phyloP scores from a whole-genome alignment of 768 basidiomycete genomes.

The Psilocybe cyanescens region DNA sequence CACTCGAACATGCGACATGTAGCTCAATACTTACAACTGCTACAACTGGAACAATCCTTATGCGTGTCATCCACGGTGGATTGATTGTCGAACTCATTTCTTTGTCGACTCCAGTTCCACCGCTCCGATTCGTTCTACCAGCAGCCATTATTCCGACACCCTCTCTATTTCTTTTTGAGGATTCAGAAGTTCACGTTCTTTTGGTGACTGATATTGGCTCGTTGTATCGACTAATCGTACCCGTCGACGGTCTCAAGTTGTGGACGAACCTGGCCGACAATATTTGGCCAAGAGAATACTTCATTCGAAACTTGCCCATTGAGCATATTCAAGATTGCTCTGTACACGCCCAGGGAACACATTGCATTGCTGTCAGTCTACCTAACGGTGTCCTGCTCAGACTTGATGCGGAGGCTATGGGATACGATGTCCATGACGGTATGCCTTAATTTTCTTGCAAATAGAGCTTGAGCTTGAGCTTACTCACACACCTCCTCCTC shows the following conservation, averaged over 20 bases:
- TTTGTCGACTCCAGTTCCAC: constrained; percentile 63
- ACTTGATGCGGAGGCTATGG: constrained; percentile 65
- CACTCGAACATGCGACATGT: constrained; percentile 75
- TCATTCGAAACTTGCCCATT: constrained; percentile 52
- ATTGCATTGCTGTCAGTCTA: constrained; percentile 66
- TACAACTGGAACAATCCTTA: constrained; percentile 65
- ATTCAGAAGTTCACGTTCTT: constrained; percentile 68
- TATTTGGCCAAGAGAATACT: constrained; percentile 71
- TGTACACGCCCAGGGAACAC: constrained; percentile 69
- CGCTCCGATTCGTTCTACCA: constrained; percentile 81
- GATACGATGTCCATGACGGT: constrained; percentile 63
- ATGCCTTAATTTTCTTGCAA: constrained; percentile 28
- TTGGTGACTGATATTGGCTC: constrained; percentile 70
- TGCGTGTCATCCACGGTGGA: constrained; percentile 76
- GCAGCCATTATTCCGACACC: constrained; percentile 68
- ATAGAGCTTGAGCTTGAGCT: constrained; percentile 18
- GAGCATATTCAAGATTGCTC: constrained; percentile 44
- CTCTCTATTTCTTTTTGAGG: constrained; percentile 59
- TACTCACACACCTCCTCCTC: constrained; percentile 13
- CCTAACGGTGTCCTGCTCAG: constrained; percentile 68
- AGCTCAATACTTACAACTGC: constrained; percentile 60
- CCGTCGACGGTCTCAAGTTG: constrained; percentile 54
- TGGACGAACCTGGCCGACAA: constrained; percentile 60
- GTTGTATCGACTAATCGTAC: constrained; percentile 73
- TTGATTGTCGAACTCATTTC: constrained; percentile 78